A percentile compares a stretch with the other conserved stretches of the same genome.
These are phyloP conservation scores for Tolypocladium sp. DNA, from an alignment of 2,329 filamentous ascomycete species.

Conservation along the genomic window DNA sequence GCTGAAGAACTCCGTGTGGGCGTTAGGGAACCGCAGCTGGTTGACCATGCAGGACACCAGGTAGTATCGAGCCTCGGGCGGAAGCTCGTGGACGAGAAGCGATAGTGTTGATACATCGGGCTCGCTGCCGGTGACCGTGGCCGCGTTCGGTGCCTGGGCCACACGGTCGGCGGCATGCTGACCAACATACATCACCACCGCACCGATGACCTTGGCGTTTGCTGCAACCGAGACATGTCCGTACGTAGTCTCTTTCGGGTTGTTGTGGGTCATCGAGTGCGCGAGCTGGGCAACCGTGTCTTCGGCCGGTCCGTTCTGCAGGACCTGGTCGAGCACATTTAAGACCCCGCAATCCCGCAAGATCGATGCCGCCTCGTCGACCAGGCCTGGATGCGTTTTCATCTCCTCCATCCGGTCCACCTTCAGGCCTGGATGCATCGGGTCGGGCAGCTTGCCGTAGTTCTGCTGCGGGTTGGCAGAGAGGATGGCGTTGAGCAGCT, in stretches of 20 bases:
- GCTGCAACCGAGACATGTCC: conserved; percentile 60
- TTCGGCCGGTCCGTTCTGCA: conserved; percentile 54
- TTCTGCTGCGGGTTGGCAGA: conserved; percentile 66
- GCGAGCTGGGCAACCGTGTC: conserved; percentile 70
- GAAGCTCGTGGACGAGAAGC: conserved; percentile 65
- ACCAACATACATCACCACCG: conserved; percentile 75
- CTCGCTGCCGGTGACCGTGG: conserved; percentile 32
- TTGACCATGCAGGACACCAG: conserved; percentile 79
- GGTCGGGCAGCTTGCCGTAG: conserved; percentile 56
- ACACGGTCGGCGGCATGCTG: conserved; percentile 57
- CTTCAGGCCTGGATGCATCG: conserved; percentile 50
- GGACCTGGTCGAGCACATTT: conserved; percentile 49
- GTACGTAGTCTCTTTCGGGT: conserved; percentile 50
- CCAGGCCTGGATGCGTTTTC: conserved; percentile 55
- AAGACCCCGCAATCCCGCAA: conserved; percentile 46
- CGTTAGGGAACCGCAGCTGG: conserved; percentile 83
- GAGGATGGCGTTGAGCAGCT: conserved; percentile 81
- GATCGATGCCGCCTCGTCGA: conserved; percentile 51
- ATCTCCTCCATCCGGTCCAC: conserved; percentile 70
- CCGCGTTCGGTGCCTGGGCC: conserved; percentile 47
- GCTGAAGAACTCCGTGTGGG: conserved; percentile 87
- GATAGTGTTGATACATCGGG: conserved; percentile 63
- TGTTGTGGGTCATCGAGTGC: conserved; percentile 57
- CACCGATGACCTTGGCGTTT: conserved; percentile 65
- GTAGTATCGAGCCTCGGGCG: conserved; percentile 74